Percentiles rank a stretch among this genome's conserved stretches.
phyloP scores from a whole-genome alignment of 2,329 filamentous ascomycete species.

The Escovopsis weberi region DNA sequence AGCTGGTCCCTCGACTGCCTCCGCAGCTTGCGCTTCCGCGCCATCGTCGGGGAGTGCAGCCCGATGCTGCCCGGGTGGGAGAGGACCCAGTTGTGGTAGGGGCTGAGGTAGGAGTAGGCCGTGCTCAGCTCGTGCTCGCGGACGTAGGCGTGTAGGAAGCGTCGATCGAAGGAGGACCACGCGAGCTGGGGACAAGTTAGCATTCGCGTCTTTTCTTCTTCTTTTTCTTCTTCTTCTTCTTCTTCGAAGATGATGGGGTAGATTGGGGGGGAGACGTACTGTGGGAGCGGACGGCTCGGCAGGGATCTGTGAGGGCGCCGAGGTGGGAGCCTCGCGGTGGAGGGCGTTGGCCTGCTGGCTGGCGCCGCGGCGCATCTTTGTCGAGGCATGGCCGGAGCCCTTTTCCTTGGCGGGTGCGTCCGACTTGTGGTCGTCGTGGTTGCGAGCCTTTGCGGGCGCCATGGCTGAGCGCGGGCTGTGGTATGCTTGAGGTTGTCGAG shows the following conservation, averaged over 20 bases:
- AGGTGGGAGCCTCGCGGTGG: constrained; percentile 25
- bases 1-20: constrained; percentile 60
- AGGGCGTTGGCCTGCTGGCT: constrained; percentile 36
- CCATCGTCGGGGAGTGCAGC: constrained; percentile 61
- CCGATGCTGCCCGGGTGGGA: constrained; percentile 51
- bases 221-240: too few species aligned
- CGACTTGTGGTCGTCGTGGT: constrained; percentile 31
- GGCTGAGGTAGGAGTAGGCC: constrained; percentile 52
- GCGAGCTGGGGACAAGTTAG: constrained; percentile 30
- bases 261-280: constrained; percentile 14
- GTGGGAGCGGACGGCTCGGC: constrained; percentile 19
- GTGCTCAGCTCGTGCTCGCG: constrained; percentile 57
- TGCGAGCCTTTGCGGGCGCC: constrained; percentile 32
- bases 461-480: constrained; percentile 15
- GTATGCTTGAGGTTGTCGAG: background rate
- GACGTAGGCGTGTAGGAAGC: constrained; percentile 60
- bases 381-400: constrained; percentile 27
- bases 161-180: constrained; percentile 54
- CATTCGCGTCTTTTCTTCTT: background rate
- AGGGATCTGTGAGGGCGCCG: constrained; percentile 16
- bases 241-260: background rate
- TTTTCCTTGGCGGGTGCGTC: constrained; percentile 31
- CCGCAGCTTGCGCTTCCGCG: constrained; percentile 45
- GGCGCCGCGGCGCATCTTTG: constrained; percentile 41
- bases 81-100: constrained; percentile 47